Base-by-base conservation (phyloP, 352 stramenopile genomes). In the Phytophthora ramorum region DNA sequence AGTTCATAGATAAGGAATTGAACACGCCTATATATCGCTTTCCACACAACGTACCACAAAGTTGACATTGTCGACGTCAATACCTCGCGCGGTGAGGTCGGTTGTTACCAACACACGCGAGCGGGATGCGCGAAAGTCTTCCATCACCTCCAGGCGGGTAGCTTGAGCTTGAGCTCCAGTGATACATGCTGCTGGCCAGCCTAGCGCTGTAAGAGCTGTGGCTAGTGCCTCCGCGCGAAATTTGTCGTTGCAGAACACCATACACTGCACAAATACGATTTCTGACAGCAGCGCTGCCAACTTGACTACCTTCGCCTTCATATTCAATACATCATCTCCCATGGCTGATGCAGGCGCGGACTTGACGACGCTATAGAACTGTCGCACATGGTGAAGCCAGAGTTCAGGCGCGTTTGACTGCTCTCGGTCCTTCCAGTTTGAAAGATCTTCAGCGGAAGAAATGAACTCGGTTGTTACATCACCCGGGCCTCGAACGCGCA, bases 211-310 rank as follows among this genome's bases (percentile, higher is more conserved):
- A 20, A 94, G 71, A 13, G 82, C 84, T 0, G 66, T 75, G 3
- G 84, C 80, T 13, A 93, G 44, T 9, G 82, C 84, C 62, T 93
- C 84, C 0, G 86, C 82, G 7, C 83, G 76, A 52, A 90, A 83
- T 70, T 92, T 94, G 71, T 92, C 86, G 69, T 94, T 94, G 71
- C 82, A 93, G 56, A 94, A 94, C 32, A 92, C 84, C 54, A 94
- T 92, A 59, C 86, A 92, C 62, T 94, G 83, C 35, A 80, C 76
- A 58, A 94, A 94, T 35, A 78, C 60, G 41, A 93, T 74, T 51
- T 90, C 78, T 4, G 86, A 80, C 7, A 94, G 79, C 28, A 94
- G 63, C 20, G 55, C 40, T 28, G 71, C 76, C 17, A 94, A 68
- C 50, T 70, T 72, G 24, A 83, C 68, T 50, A 93, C 67, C 45